These are phyloP conservation scores for Oxyria digyna DNA, from an alignment of 148 eudicot genomes.

Conservation along the genomic window DNA sequence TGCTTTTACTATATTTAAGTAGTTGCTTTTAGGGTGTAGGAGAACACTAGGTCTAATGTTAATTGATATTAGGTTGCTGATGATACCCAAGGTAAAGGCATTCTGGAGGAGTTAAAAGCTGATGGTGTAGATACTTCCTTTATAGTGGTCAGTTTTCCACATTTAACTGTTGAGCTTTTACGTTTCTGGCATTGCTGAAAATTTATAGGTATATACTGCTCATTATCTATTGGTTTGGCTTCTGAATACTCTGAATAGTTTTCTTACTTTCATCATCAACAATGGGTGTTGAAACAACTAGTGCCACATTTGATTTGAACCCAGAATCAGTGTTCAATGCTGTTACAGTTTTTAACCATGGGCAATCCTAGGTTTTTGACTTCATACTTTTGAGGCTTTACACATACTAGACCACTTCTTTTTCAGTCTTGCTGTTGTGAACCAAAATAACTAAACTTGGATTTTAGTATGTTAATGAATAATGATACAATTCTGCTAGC, in stretches of 20 bases:
- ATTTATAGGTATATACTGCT: not conserved
- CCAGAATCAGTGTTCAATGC: not conserved
- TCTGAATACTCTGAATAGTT: not conserved
- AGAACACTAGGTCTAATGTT: not conserved
- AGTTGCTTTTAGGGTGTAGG: not conserved
- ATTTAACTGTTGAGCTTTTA: not conserved
- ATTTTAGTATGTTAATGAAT: not conserved
- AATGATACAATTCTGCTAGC: too few species aligned
- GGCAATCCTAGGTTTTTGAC: not conserved
- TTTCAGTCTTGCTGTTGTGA: not conserved
- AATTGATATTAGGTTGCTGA: slow-evolving; percentile 56
- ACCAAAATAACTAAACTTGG: not conserved
- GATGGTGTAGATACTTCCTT: slow-evolving; percentile 85
- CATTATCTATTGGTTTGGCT: not conserved
- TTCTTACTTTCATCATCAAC: not conserved
- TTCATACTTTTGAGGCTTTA: not conserved
- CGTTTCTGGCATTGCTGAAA: not conserved
- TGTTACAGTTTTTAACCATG: not conserved
- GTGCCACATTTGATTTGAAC: not conserved
- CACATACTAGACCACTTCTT: not conserved
- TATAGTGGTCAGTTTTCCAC: slow-evolving; percentile 44
- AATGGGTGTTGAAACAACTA: not conserved
- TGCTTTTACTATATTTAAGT: not conserved
- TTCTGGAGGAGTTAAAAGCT: slow-evolving; percentile 71
- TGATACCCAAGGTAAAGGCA: slow-evolving; percentile 84